Evolutionary conservation across 345 rosid species (phyloP).

Genomic region (Euphorbia tirucalli): DNA sequence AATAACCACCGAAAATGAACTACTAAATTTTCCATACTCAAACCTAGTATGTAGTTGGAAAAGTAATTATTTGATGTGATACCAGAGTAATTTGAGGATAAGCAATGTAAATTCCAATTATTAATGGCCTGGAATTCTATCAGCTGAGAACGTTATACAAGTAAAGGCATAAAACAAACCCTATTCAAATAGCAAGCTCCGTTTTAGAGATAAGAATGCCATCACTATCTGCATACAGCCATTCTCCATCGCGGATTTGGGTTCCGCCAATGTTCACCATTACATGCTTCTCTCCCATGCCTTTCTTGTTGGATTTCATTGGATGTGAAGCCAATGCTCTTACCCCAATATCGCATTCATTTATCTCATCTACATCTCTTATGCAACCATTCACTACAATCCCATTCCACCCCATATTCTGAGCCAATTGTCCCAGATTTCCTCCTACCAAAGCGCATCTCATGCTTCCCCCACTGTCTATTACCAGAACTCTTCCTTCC

Average conservation of each 20-base stretch:
- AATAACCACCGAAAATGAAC: too few relatives aligned
- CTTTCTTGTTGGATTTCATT: constrained; percentile 68
- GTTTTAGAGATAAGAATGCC: constrained; percentile 63
- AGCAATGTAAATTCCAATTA: too few relatives aligned
- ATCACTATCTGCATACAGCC: constrained; percentile 87
- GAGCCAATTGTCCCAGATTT: constrained; percentile 67
- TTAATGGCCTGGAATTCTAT: background rate
- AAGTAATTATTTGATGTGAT: too few relatives aligned
- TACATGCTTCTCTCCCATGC: constrained; percentile 70
- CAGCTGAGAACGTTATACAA: background rate
- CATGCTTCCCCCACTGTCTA: constrained; percentile 89
- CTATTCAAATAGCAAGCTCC: constrained; percentile 50
- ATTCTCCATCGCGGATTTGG: constrained; percentile 64
- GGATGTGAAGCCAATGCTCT: constrained; percentile 84
- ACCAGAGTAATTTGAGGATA: too few relatives aligned
- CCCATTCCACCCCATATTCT: constrained; percentile 84
- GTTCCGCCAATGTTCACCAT: constrained; percentile 58
- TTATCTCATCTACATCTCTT: constrained; percentile 81
- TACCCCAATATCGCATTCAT: constrained; percentile 67
- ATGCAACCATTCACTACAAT: constrained; percentile 77
- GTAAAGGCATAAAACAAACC: background rate
- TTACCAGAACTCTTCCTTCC: constrained; percentile 73
- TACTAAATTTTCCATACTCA: too few relatives aligned
- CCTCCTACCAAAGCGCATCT: constrained; percentile 86
- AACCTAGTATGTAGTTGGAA: too few relatives aligned